These are phyloP conservation scores for Peniophora sp. DNA, from an alignment of 1,284 basidiomycete genomes.

Conservation along the genomic window DNA sequence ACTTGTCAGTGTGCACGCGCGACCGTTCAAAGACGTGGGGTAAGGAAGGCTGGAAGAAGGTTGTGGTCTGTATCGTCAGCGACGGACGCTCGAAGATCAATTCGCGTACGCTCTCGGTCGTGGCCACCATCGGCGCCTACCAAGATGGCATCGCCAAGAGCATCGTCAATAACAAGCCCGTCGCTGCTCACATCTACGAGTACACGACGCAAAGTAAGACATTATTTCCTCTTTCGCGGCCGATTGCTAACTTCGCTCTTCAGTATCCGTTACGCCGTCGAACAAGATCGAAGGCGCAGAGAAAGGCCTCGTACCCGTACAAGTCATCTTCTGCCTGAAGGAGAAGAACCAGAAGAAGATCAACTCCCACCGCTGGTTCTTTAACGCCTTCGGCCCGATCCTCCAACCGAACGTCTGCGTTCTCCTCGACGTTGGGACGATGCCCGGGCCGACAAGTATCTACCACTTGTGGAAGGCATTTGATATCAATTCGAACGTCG, in stretches of 20 bases:
- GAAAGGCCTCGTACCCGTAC: constrained; percentile 78
- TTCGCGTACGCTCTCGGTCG: constrained; percentile 73
- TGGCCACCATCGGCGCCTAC: constrained; percentile 80
- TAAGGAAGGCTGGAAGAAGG: constrained; percentile 96
- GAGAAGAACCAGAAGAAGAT: constrained; percentile 92
- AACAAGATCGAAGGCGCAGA: constrained; percentile 81
- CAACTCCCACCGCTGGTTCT: constrained; percentile 92
- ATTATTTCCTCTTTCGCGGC: constrained; percentile 2
- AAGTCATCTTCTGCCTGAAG: constrained; percentile 92
- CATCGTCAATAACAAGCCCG: constrained; percentile 78
- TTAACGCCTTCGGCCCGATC: constrained; percentile 79
- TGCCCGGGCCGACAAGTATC: constrained; percentile 83
- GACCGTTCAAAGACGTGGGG: constrained; percentile 91
- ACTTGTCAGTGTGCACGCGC: constrained; percentile 53
- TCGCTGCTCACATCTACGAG: constrained; percentile 92
- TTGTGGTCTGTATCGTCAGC: constrained; percentile 53
- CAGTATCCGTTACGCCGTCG: constrained; percentile 76
- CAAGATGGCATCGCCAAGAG: constrained; percentile 91
- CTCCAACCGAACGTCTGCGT: constrained; percentile 88
- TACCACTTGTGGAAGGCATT: constrained; percentile 98
- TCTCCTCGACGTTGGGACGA: constrained; percentile 90
- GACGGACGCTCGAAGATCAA: constrained; percentile 86
- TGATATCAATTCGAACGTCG: constrained; percentile 92
- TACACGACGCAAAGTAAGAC: constrained; percentile 81
- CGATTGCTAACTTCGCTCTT: constrained; percentile 13